phyloP scores from a whole-genome alignment of 805 yeast genomes.

The Nakazawaea peltata region DNA sequence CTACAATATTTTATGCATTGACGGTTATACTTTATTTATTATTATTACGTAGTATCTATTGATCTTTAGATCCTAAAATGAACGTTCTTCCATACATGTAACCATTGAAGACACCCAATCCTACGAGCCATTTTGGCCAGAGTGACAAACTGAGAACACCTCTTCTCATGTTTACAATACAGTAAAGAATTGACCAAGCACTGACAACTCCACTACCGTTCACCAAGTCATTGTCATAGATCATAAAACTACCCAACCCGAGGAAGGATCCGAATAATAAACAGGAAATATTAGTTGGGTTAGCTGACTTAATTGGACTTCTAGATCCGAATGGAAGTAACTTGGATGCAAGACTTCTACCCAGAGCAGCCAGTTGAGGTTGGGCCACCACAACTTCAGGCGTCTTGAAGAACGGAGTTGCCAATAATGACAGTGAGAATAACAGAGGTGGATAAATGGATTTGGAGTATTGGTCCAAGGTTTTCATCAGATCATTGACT shows the following conservation, averaged over 20 bases:
- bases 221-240: conserved; percentile 64
- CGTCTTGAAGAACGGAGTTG: conserved; percentile 24
- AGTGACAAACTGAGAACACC: conserved; percentile 46
- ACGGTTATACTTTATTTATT: background rate
- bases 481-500: background rate
- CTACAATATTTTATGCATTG: too few relatives aligned
- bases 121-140: conserved; percentile 52
- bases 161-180: conserved; percentile 61
- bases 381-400: conserved; percentile 13
- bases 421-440: conserved; percentile 21
- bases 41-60: too few relatives aligned
- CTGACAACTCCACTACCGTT: conserved; percentile 76
- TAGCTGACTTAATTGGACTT: conserved; percentile 10
- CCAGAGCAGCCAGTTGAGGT: conserved; percentile 14
- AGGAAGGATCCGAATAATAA: conserved; percentile 53
- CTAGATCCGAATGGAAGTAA: conserved; percentile 8
- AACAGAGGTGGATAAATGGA: conserved; percentile 33
- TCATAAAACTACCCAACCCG: conserved; percentile 65
- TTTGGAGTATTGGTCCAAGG: conserved; percentile 17
- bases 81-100: conserved; percentile 64
- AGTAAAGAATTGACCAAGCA: conserved; percentile 76
- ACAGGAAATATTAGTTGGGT: conserved; percentile 35
- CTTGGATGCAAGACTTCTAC: conserved; percentile 1
- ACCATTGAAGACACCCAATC: conserved; percentile 55
- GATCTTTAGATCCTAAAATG: conserved; percentile 1